Percentiles rank a stretch among this genome's conserved stretches.
Evolutionary conservation across 371 early-diverging fungal species (phyloP).

Genomic region (Umbelopsis sp.): DNA sequence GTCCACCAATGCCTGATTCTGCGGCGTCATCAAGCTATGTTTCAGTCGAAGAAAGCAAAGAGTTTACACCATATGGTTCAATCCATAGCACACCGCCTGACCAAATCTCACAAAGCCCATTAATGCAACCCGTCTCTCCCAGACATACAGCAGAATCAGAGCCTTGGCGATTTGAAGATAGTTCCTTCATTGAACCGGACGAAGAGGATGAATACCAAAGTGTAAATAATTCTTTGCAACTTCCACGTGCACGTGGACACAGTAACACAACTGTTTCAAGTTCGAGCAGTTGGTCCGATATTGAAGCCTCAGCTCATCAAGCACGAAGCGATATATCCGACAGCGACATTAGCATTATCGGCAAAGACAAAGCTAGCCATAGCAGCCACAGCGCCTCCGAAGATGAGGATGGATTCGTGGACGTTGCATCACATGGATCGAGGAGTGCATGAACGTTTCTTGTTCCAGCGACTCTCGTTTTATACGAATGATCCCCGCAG

Average conservation of each 20-base stretch:
- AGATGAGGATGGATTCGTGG: slow-evolving; percentile 7
- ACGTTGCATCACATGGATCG: background rate
- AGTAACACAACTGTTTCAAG: slow-evolving; percentile 14
- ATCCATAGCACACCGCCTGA: background rate
- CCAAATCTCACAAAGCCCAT: background rate
- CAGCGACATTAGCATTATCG: slow-evolving; percentile 7
- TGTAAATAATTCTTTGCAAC: background rate
- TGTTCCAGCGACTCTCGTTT: background rate
- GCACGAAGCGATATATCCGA: background rate
- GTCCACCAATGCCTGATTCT: background rate
- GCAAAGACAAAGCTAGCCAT: slow-evolving; percentile 3
- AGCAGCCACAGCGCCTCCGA: background rate
- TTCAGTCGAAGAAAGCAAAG: background rate
- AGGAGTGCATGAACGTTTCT: background rate
- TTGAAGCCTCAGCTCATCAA: background rate
- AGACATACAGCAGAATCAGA: background rate
- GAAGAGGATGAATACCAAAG: slow-evolving; percentile 7
- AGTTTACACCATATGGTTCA: slow-evolving; percentile 8
- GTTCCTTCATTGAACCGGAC: background rate
- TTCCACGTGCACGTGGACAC: slow-evolving; percentile 5
- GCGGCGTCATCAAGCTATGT: background rate
- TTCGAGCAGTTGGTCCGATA: slow-evolving; percentile 12
- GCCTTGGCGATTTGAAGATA: slow-evolving; percentile 6
- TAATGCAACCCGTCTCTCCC: slow-evolving; percentile 11
- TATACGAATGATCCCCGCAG: background rate